Percentiles rank a stretch among this genome's conserved stretches.
Conservation (phyloP, 2,329 filamentous ascomycete species). For the Colletotrichum godetiae region DNA sequence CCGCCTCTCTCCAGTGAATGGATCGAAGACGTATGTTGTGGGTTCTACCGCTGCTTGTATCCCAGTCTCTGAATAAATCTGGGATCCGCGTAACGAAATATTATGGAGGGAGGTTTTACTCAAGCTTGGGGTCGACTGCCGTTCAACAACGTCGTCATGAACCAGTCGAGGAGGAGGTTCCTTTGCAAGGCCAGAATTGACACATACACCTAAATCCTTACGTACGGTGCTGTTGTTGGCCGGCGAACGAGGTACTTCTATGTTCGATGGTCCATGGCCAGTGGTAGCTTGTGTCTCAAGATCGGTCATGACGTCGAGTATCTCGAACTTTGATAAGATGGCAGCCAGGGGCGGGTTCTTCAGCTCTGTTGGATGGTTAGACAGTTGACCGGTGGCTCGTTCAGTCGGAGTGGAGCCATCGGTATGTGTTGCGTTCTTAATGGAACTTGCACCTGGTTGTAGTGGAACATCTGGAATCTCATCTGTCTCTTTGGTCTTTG, state of each 20-base stretch:
- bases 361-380: background rate
- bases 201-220: background rate
- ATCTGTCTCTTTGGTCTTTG: background rate
- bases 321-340: constrained; percentile 27
- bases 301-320: constrained; percentile 8
- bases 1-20: background rate
- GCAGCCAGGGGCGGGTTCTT: background rate
- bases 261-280: background rate
- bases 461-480: background rate
- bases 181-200: background rate
- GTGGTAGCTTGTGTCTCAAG: background rate
- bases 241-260: background rate
- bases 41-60: background rate
- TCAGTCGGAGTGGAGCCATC: background rate
- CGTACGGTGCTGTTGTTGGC: background rate
- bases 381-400: background rate
- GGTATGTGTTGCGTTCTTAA: background rate
- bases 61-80: background rate
- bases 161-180: background rate
- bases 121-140: background rate
- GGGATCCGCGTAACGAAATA: background rate
- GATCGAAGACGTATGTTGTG: background rate
- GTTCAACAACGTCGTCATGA: too few relatives aligned
- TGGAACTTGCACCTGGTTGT: background rate
- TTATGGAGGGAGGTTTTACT: background rate